These are phyloP conservation scores for Coemansia sp. DNA, from an alignment of 192 early-diverging fungal genomes.

Conservation along the genomic window DNA sequence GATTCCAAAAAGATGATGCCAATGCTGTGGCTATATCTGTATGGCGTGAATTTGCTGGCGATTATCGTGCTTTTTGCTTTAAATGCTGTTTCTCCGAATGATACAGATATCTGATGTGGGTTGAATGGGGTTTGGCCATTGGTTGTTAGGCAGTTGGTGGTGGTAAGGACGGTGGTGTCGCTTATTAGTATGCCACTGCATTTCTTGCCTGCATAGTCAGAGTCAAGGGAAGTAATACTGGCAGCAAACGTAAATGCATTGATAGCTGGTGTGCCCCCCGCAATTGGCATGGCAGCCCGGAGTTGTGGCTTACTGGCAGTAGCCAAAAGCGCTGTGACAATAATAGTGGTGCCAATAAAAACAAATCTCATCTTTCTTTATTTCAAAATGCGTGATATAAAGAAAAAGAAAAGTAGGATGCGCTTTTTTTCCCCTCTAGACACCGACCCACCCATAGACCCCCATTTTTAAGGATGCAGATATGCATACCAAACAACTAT, in stretches of 20 bases:
- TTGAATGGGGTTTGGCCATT: slow-evolving; percentile 14
- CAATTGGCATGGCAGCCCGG: not conserved
- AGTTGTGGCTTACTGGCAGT: not conserved
- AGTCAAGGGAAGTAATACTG: slow-evolving; percentile 24
- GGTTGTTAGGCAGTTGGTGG: slow-evolving; percentile 34
- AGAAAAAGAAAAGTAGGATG: not conserved
- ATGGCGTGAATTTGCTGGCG: slow-evolving; percentile 6
- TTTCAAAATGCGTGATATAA: not conserved
- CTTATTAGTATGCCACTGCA: slow-evolving; percentile 27
- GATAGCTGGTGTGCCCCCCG: not conserved
- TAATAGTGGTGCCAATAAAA: not conserved
- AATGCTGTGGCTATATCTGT: slow-evolving; percentile 18
- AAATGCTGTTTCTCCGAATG: slow-evolving; percentile 8
- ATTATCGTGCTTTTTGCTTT: slow-evolving; percentile 14
- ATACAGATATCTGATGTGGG: slow-evolving; percentile 14
- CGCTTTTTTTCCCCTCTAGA: not conserved
- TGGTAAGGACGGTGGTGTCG: slow-evolving; percentile 21
- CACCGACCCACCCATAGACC: not conserved
- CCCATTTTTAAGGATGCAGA: not conserved
- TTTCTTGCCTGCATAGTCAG: slow-evolving; percentile 25
- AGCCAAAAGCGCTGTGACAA: not conserved
- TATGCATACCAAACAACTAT: not conserved
- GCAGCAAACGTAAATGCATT: slow-evolving; percentile 13
- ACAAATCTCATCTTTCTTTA: not conserved
- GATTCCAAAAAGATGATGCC: slow-evolving; percentile 22